phyloP scores from a whole-genome alignment of 2,329 filamentous ascomycete genomes.

The Clarireedia hainanense region DNA sequence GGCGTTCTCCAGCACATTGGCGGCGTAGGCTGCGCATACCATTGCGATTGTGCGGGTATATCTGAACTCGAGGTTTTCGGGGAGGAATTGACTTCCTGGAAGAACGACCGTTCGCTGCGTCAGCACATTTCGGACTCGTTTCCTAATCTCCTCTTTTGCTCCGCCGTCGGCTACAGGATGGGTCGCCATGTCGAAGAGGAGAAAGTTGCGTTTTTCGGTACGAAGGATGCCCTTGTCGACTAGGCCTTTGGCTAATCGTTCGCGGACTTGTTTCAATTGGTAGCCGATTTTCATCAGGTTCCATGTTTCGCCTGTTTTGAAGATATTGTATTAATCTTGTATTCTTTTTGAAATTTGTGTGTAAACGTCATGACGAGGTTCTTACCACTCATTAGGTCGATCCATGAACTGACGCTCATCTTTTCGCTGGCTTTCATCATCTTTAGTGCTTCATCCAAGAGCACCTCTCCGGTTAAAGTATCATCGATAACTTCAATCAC shows the following conservation, averaged over 20 bases:
- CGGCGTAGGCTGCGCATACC: constrained; percentile 96
- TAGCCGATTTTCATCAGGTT: constrained; percentile 99
- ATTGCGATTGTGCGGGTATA: constrained; percentile 88
- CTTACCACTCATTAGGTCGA: constrained; percentile 93
- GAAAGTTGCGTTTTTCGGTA: constrained; percentile 98
- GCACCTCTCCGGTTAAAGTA: constrained; percentile 89
- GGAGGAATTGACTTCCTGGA: constrained; percentile 77
- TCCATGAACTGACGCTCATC: constrained; percentile 99
- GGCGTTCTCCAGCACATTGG: constrained; percentile 97
- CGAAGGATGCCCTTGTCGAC: constrained; percentile 98
- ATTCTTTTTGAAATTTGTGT: neutral
- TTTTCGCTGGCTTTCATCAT: constrained; percentile 99
- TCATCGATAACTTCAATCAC: constrained; percentile 97
- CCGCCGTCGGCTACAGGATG: constrained; percentile 94
- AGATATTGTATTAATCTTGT: constrained; percentile 1
- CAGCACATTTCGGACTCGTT: constrained; percentile 84
- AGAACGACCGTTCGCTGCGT: constrained; percentile 92
- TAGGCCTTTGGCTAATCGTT: constrained; percentile 91
- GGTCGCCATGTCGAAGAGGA: constrained; percentile 99
- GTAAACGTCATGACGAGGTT: constrained; percentile 3
- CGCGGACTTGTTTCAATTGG: constrained; percentile 97
- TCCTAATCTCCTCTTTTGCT: constrained; percentile 94
- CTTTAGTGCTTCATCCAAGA: constrained; percentile 95
- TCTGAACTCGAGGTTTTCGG: constrained; percentile 89
- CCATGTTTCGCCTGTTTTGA: constrained; percentile 80